Evolutionary conservation across 2,329 filamentous ascomycete species (phyloP).

Genomic region (Pezicula radicicola): DNA sequence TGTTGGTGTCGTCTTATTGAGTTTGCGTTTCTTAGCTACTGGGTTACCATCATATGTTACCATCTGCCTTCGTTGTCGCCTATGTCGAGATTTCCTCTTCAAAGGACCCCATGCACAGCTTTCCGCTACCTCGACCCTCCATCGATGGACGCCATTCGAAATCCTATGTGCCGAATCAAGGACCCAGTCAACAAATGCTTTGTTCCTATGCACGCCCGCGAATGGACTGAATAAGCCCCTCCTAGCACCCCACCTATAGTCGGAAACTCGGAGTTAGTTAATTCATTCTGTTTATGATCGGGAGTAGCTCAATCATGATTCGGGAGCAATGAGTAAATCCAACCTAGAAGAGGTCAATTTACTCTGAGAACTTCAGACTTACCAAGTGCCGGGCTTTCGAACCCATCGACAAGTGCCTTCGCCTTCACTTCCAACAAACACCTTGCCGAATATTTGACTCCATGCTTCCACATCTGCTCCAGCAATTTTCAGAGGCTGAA

Average conservation of each 20-base stretch:
- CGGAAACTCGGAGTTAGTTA: too few species aligned
- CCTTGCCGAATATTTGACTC: constrained; percentile 7
- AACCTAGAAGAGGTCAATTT: too few species aligned
- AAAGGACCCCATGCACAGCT: too few species aligned
- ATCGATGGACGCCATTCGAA: too few species aligned
- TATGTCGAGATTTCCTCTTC: too few species aligned
- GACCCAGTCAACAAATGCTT: too few species aligned
- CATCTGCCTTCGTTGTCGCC: not conserved
- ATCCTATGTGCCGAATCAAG: too few species aligned
- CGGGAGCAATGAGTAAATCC: too few species aligned
- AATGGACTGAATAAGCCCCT: constrained; percentile 6
- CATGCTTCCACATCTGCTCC: constrained; percentile 4
- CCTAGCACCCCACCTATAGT: constrained; percentile 1
- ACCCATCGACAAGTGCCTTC: constrained; percentile 1
- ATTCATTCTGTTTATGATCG: too few species aligned
- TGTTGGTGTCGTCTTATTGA: not conserved
- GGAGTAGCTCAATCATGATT: too few species aligned
- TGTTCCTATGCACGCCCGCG: not conserved
- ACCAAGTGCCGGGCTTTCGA: constrained; percentile 11
- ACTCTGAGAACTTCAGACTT: too few species aligned
- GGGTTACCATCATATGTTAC: not conserved
- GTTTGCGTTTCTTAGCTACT: not conserved
- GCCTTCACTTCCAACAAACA: constrained; percentile 12
- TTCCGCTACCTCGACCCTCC: too few species aligned
- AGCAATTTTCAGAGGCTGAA: constrained; percentile 9